Evolutionary conservation across 176 grass and related monocot species (phyloP), one percentile per base, ranked within the genome.

Genomic region (Ensete ventricosum): DNA sequence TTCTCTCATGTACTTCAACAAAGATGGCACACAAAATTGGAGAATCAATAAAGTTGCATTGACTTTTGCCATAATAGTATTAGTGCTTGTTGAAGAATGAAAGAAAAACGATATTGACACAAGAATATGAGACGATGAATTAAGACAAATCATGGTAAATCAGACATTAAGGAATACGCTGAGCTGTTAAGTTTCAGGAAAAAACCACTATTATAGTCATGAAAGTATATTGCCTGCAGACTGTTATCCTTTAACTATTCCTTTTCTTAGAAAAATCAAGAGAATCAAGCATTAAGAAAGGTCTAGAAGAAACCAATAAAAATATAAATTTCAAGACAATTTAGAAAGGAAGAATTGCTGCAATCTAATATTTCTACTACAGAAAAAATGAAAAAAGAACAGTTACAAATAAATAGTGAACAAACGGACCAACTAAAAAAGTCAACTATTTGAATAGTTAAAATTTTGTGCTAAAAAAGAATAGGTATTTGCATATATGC

Each of bases 1-100:
- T 64, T 98, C 94, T 87, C 94, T 98, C 94, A 93, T 98, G 85
- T 98, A 98, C 94, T 98, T 86, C 68, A 77, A 50, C 83, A 84
- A 68, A 26, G 73, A 77, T 75, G 69, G 29, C 49, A 77, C 20
- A 17, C 55, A 80, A 54, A 54, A 51, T 20, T 51, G 43, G 21
- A 70, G 48, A 80, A 55, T 79, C 49, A 78, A 79, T 25, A 66
- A 67, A 24, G 72, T 73, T 79, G 27, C 19, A 70, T 9, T 17
- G 26, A 43, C 10, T 49, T 51, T 48, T n/a, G 2, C 63, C 19
- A 25, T 62, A 60, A 8, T 17, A 66, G 12, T 52, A 52, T 70
- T 43, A 24, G 23, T 54, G 19, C 64, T 59, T 75, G 16, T 26
- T 53, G 54, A 77, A 6, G 76, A 73, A 26, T 72, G 64, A 79